Conservation (phyloP, 2,329 filamentous ascomycete genomes). For the Ophiostoma pallidulum region DNA sequence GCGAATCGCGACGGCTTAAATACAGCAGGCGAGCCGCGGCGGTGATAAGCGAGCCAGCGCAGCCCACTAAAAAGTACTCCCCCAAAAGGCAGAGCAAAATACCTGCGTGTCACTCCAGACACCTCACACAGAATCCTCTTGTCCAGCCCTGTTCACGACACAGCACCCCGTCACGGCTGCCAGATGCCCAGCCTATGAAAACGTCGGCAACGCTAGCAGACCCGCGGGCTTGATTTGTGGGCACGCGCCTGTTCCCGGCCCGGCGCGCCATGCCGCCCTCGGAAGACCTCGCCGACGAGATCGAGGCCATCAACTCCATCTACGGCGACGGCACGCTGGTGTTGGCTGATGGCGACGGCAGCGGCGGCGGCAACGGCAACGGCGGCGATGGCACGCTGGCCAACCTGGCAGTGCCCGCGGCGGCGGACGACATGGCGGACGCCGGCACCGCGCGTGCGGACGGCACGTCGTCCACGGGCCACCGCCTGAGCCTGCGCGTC, state of each 20-base stretch:
- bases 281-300: slow-evolving; percentile 59
- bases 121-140: too few relatives aligned
- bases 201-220: too few relatives aligned
- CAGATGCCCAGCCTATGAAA: too few relatives aligned
- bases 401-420: slow-evolving; percentile 52
- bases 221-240: too few relatives aligned
- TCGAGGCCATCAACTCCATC: slow-evolving; percentile 77
- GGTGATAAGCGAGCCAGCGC: not conserved
- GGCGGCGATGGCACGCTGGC: slow-evolving; percentile 31
- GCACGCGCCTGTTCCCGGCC: not conserved
- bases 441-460: slow-evolving; percentile 1
- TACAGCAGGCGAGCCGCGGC: too few relatives aligned
- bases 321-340: slow-evolving; percentile 60
- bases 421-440: slow-evolving; percentile 26
- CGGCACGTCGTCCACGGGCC: slow-evolving; percentile 33
- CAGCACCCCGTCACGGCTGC: too few relatives aligned
- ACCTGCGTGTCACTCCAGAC: too few relatives aligned
- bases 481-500: slow-evolving; percentile 47
- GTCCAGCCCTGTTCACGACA: too few relatives aligned
- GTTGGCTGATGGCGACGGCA: slow-evolving; percentile 22
- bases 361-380: slow-evolving; percentile 21
- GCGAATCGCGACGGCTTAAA: too few relatives aligned
- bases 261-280: slow-evolving; percentile 24
- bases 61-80: not conserved
- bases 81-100: too few relatives aligned